Conservation (phyloP, 352 stramenopile species). For the Phytophthora crassamura region DNA sequence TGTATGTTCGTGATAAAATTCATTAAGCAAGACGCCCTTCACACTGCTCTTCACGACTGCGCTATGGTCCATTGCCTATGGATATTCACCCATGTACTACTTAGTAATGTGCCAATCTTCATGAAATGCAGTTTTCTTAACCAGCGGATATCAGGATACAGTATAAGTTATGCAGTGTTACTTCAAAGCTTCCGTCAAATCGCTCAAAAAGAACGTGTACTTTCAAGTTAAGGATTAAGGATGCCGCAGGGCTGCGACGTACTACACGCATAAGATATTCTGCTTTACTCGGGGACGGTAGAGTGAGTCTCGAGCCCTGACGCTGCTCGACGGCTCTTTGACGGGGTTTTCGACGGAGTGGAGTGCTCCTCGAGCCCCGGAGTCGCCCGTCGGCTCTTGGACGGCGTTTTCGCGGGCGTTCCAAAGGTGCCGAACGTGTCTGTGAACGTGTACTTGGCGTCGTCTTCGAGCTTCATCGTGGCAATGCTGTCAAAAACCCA, state of each 20-base stretch:
- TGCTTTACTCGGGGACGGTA: conserved; percentile 28
- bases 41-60: conserved; percentile 1
- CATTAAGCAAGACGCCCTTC: conserved; percentile 35
- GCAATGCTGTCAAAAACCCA: conserved; percentile 86
- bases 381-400: no score
- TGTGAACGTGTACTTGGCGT: conserved; percentile 38
- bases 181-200: conserved; percentile 25
- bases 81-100: no score
- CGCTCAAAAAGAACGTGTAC: conserved; percentile 23
- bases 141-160: no score
- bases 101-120: no score
- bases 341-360: conserved; percentile 20
- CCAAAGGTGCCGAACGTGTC: conserved; percentile 10
- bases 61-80: background rate
- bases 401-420: conserved; percentile 18
- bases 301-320: conserved; percentile 46
- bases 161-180: no score
- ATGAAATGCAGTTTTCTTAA: no score
- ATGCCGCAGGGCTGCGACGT: conserved; percentile 1
- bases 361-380: no score
- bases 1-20: conserved; percentile 36
- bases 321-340: conserved; percentile 16
- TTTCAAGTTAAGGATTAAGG: conserved; percentile 29
- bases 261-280: conserved; percentile 18
- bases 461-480: conserved; percentile 62